A percentile compares a stretch with the other conserved stretches of the same genome.
Evolutionary conservation across 495 filamentous ascomycete species (phyloP).

Genomic region (Penicillium soppii): DNA sequence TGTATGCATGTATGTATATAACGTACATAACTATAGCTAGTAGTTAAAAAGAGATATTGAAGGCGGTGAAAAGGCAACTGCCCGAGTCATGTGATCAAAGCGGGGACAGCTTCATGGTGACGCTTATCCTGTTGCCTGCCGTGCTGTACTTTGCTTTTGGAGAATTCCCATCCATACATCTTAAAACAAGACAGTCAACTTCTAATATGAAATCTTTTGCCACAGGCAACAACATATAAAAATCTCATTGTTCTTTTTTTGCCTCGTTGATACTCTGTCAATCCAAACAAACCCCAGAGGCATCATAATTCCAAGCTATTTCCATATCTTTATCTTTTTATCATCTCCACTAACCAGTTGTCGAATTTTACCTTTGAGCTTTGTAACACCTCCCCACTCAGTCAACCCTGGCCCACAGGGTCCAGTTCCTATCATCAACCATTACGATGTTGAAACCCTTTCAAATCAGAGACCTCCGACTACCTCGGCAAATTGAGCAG

Average conservation of each 20-base stretch:
- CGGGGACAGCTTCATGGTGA: constrained; percentile 8
- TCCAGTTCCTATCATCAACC: neutral
- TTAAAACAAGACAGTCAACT: too few species aligned
- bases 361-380: neutral
- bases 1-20: too few species aligned
- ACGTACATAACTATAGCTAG: too few species aligned
- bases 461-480: constrained; percentile 40
- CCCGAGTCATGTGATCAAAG: constrained; percentile 4
- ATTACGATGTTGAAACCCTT: constrained; percentile 43
- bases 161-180: too few species aligned
- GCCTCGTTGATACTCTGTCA: constrained; percentile 5
- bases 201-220: neutral
- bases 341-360: neutral
- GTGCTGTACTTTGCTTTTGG: neutral
- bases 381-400: constrained; percentile 14
- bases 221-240: constrained; percentile 30
- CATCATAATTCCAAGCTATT: constrained; percentile 1
- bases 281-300: neutral
- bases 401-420: neutral
- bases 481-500: constrained; percentile 5
- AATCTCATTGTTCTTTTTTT: constrained; percentile 7
- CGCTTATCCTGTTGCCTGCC: constrained; percentile 16
- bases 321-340: neutral
- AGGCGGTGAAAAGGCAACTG: neutral
- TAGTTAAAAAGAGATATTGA: too few species aligned